phyloP scores from a whole-genome alignment of 1,284 basidiomycete genomes.

The Cutaneotrichosporon sp. region DNA sequence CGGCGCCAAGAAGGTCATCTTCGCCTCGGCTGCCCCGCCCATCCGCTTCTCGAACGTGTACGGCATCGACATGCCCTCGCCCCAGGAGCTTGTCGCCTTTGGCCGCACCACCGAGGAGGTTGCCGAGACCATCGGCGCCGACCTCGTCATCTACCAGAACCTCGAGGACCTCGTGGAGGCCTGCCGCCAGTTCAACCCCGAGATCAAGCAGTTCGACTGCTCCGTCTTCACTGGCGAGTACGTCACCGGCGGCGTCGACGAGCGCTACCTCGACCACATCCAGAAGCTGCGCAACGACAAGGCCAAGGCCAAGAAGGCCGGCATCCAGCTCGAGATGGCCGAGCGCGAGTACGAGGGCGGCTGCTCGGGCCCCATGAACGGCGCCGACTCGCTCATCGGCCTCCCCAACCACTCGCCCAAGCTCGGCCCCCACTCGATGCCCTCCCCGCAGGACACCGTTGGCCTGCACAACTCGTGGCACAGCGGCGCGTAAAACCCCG shows the following conservation, averaged over 20 bases:
- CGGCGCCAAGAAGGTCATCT: constrained; percentile 94
- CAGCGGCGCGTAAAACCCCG: neutral
- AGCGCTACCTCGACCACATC: constrained; percentile 74
- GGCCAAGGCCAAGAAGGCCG: constrained; percentile 61
- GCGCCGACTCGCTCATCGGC: constrained; percentile 52
- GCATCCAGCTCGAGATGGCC: constrained; percentile 31
- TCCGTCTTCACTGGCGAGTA: constrained; percentile 98
- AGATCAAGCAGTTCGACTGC: constrained; percentile 84
- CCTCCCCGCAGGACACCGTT: constrained; percentile 45
- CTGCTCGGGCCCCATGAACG: constrained; percentile 53
- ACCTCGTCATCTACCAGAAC: constrained; percentile 97
- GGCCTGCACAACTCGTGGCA: constrained; percentile 53
- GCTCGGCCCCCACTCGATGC: constrained; percentile 40
- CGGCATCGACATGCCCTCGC: constrained; percentile 99
- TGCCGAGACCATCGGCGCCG: constrained; percentile 85
- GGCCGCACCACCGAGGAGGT: constrained; percentile 74
- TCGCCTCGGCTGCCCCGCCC: constrained; percentile 89
- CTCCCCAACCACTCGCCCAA: constrained; percentile 54
- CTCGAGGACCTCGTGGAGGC: constrained; percentile 83
- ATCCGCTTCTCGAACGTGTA: constrained; percentile 89
- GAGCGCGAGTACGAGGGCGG: constrained; percentile 35
- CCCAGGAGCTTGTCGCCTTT: constrained; percentile 89
- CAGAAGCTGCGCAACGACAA: constrained; percentile 84
- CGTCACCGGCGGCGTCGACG: constrained; percentile 92
- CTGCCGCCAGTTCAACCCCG: constrained; percentile 84